Conservation (phyloP, 805 yeast species). For the Ascoidea rubescens region DNA sequence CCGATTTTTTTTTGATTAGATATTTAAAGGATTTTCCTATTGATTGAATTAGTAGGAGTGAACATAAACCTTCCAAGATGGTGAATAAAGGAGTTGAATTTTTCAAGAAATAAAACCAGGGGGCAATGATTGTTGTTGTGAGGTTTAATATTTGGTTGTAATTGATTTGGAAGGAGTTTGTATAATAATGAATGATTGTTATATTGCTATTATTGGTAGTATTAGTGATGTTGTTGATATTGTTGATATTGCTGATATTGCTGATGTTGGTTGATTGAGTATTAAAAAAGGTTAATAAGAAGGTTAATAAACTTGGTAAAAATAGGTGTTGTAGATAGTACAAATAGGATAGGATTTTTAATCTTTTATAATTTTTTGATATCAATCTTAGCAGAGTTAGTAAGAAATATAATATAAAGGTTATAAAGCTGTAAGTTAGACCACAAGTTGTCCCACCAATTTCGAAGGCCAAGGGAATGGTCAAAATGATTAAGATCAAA, state of each 20-base stretch:
- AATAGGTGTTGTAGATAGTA: slow-evolving; percentile 75
- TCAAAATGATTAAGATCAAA: slow-evolving; percentile 52
- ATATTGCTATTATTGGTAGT: not conserved
- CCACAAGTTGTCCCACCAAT: slow-evolving; percentile 90
- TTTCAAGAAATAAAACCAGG: slow-evolving; percentile 61
- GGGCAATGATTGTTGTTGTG: slow-evolving; percentile 23
- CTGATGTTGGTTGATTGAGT: slow-evolving; percentile 9
- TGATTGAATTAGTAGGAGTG: slow-evolving; percentile 83
- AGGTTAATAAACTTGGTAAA: slow-evolving; percentile 67
- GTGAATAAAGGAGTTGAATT: slow-evolving; percentile 87
- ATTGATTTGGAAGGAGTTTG: slow-evolving; percentile 4
- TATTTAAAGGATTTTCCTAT: slow-evolving; percentile 72
- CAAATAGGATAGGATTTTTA: slow-evolving; percentile 22
- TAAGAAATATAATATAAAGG: slow-evolving; percentile 54
- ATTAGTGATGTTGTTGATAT: not conserved
- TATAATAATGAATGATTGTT: slow-evolving; percentile 1
- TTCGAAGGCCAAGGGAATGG: slow-evolving; percentile 88
- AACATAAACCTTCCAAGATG: slow-evolving; percentile 83
- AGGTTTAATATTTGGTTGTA: slow-evolving; percentile 17
- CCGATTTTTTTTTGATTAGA: slow-evolving; percentile 42
- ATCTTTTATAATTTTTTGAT: slow-evolving; percentile 15
- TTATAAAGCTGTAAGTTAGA: slow-evolving; percentile 62
- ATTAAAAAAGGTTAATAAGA: slow-evolving; percentile 45
- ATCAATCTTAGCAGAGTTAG: slow-evolving; percentile 61
- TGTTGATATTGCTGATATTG: slow-evolving; percentile 12